Percentiles rank a stretch among this genome's conserved stretches.
These are phyloP conservation scores for Leishmania major DNA, from an alignment of 208 protist genomes.

Conservation along the genomic window DNA sequence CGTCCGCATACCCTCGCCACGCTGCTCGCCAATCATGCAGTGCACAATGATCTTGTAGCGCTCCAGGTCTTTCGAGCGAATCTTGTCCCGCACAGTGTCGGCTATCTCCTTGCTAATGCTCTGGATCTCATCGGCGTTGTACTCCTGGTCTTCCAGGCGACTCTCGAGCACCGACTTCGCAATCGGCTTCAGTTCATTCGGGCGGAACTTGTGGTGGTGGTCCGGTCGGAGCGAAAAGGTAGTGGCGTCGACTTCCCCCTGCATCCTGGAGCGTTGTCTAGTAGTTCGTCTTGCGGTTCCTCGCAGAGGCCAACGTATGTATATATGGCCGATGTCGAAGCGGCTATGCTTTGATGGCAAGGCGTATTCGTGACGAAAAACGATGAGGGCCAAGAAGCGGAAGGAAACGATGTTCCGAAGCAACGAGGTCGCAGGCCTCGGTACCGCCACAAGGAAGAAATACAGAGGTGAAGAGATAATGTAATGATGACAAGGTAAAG, in stretches of 20 bases:
- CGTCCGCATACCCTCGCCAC: conserved; percentile 88
- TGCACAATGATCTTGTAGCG: conserved; percentile 94
- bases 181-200: conserved; percentile 79
- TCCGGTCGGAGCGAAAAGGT: conserved; percentile 92
- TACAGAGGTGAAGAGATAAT: neutral
- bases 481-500: neutral
- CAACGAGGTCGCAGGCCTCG: neutral
- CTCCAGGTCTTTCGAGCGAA: conserved; percentile 84
- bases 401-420: neutral
- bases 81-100: conserved; percentile 86
- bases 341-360: neutral
- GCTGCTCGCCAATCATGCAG: conserved; percentile 95
- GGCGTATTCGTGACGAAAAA: neutral
- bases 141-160: conserved; percentile 85
- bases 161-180: conserved; percentile 76
- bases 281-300: neutral
- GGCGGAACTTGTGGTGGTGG: conserved; percentile 85
- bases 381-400: neutral
- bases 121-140: conserved; percentile 91
- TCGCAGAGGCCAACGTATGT: neutral
- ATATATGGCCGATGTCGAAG: neutral
- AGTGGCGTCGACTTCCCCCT: conserved; percentile 61
- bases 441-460: neutral
- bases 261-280: conserved; percentile 34
- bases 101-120: conserved; percentile 94